Conservation (phyloP, 2,329 filamentous ascomycete species). For the Lecanosticta acicola region DNA sequence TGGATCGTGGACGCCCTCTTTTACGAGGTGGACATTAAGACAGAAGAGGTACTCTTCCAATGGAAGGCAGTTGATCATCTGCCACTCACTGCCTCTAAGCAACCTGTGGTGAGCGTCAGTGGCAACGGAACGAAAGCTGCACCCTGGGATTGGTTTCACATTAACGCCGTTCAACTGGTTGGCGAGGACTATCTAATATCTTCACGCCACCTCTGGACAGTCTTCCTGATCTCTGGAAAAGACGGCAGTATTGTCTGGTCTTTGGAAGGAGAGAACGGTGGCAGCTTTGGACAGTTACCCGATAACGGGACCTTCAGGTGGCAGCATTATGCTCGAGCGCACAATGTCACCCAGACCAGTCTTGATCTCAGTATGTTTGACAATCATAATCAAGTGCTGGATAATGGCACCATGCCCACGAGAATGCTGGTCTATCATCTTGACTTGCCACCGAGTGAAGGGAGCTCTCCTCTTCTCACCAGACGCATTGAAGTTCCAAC, state of each 20-base stretch:
- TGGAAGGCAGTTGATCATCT: conserved; percentile 40
- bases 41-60: conserved; percentile 36
- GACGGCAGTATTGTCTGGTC: conserved; percentile 21
- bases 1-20: conserved; percentile 37
- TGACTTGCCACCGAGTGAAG: conserved; percentile 1
- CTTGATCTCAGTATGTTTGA: conserved; percentile 20
- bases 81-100: conserved; percentile 15
- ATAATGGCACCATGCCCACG: conserved; percentile 9
- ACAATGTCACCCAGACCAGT: conserved; percentile 16
- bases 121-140: conserved; percentile 2
- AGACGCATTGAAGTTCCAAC: conserved; percentile 1
- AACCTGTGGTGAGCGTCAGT: conserved; percentile 1
- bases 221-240: conserved; percentile 17
- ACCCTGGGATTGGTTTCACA: conserved; percentile 28
- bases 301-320: conserved; percentile 20
- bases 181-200: conserved; percentile 25
- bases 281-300: conserved; percentile 20
- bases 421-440: conserved; percentile 14
- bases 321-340: conserved; percentile 23
- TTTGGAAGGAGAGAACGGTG: conserved; percentile 21
- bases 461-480: background rate
- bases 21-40: conserved; percentile 41
- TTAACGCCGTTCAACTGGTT: conserved; percentile 23
- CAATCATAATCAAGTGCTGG: conserved; percentile 14
- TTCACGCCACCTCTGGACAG: conserved; percentile 22